Percentiles rank a stretch among this genome's conserved stretches.
phyloP scores from a whole-genome alignment of 129 eudicot genomes.

The Gnaphalium uliginosum region DNA sequence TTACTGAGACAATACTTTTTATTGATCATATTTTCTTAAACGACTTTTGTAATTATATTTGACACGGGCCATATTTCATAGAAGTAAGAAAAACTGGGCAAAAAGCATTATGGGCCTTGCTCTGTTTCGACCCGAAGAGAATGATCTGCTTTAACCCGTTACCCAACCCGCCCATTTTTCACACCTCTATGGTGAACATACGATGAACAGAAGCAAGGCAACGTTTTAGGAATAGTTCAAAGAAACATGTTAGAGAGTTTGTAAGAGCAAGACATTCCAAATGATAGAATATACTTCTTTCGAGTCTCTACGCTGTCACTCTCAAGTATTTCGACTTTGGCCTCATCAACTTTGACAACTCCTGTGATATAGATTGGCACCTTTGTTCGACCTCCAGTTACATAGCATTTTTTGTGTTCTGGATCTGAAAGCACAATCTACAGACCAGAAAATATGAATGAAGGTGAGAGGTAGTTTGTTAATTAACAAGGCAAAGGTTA shows the following conservation, averaged over 20 bases:
- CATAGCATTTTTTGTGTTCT: constrained; percentile 57
- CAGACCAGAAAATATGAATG: not conserved
- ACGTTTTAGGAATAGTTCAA: not conserved
- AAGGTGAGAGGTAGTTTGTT: not conserved
- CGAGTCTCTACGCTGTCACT: constrained; percentile 73
- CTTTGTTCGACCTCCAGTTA: constrained; percentile 77
- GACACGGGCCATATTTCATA: not conserved
- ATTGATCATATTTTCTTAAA: not conserved
- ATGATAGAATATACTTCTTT: constrained; percentile 51
- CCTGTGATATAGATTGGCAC: constrained; percentile 70
- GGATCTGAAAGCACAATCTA: constrained; percentile 75
- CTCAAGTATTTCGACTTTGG: constrained; percentile 73
- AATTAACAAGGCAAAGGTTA: not conserved
- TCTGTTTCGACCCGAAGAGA: not conserved
- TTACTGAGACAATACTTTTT: not conserved
- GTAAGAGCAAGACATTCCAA: not conserved
- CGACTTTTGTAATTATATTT: not conserved
- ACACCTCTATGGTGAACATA: not conserved
- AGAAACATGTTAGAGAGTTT: not conserved
- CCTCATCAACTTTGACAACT: constrained; percentile 53
- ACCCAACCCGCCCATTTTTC: not conserved
- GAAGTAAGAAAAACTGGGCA: not conserved
- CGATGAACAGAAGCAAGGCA: not conserved
- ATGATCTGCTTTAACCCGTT: not conserved
- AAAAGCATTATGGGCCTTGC: not conserved